A percentile compares a stretch with the other conserved stretches of the same genome.
Conservation (phyloP, 768 basidiomycete species). For the Leccinum pellstonianum region DNA sequence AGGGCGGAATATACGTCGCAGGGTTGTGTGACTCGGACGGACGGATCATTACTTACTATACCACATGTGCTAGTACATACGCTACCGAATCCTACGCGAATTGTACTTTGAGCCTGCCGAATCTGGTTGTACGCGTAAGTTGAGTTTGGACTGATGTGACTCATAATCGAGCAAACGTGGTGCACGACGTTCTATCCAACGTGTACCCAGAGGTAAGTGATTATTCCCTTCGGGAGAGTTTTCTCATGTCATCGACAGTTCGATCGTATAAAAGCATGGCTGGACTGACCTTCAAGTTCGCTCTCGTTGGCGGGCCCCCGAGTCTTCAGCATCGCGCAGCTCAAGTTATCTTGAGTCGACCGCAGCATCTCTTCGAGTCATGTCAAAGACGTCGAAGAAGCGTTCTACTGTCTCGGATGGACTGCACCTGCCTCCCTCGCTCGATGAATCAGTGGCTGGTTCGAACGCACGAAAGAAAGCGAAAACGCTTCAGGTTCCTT, state of each 20-base stretch:
- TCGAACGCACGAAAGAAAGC: too few relatives aligned
- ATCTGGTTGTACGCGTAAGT: not conserved
- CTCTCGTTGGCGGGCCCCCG: not conserved
- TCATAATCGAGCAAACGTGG: too few relatives aligned
- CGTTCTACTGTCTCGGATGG: too few relatives aligned
- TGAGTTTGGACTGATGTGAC: too few relatives aligned
- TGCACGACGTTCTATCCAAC: not conserved
- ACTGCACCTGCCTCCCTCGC: too few relatives aligned
- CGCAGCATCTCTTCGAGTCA: too few relatives aligned
- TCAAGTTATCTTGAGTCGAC: too few relatives aligned
- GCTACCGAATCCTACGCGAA: not conserved
- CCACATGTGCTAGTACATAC: too few relatives aligned
- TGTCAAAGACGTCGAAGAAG: too few relatives aligned
- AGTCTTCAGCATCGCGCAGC: too few relatives aligned
- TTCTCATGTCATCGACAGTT: not conserved
- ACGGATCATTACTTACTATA: not conserved
- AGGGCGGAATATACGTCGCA: not conserved
- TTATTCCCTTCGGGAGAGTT: not conserved
- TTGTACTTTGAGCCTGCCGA: not conserved
- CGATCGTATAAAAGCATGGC: not conserved
- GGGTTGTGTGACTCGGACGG: not conserved
- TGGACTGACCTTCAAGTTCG: not conserved
- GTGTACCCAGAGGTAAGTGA: not conserved
- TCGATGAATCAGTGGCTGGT: too few relatives aligned
- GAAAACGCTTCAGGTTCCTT: too few relatives aligned